These are phyloP conservation scores for Leptographium procerum DNA, from an alignment of 2,329 filamentous ascomycete genomes.

Conservation along the genomic window DNA sequence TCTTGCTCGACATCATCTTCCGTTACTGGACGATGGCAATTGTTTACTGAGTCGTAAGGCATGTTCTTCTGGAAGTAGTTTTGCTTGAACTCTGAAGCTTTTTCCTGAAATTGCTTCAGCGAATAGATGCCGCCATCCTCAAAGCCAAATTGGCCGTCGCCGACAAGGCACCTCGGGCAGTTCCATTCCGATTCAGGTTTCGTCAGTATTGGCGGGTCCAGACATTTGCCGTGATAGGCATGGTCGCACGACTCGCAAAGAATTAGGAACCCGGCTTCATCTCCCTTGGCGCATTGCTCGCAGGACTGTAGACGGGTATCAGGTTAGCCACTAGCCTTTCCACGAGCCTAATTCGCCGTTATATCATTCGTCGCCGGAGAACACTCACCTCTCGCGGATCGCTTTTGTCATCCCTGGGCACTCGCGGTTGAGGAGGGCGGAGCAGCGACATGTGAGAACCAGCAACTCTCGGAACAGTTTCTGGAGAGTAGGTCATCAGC, in stretches of 20 bases:
- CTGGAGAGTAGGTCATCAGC: constrained; percentile 18
- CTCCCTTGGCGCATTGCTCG: constrained; percentile 72
- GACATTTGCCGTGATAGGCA: constrained; percentile 74
- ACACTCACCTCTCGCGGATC: constrained; percentile 30
- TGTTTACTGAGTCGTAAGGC: constrained; percentile 74
- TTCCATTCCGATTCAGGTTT: constrained; percentile 88
- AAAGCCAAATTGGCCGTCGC: constrained; percentile 93
- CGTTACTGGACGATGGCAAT: constrained; percentile 68
- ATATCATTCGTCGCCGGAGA: too few species aligned
- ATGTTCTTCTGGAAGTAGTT: constrained; percentile 85
- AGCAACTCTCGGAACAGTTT: constrained; percentile 70
- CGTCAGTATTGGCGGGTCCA: constrained; percentile 72
- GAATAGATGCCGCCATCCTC: constrained; percentile 96
- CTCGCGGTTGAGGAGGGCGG: constrained; percentile 64
- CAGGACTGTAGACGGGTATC: constrained; percentile 51
- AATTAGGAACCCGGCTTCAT: constrained; percentile 59
- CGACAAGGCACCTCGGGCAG: constrained; percentile 86
- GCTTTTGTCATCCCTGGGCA: constrained; percentile 41
- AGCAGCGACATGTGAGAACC: constrained; percentile 96
- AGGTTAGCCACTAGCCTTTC: background rate
- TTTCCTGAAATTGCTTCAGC: constrained; percentile 89
- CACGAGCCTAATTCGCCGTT: background rate
- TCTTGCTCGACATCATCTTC: constrained; percentile 95
- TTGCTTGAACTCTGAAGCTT: constrained; percentile 89
- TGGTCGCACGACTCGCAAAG: constrained; percentile 88